phyloP scores from a whole-genome alignment of 495 filamentous ascomycete genomes.

The Chaetomidium leptoderma region DNA sequence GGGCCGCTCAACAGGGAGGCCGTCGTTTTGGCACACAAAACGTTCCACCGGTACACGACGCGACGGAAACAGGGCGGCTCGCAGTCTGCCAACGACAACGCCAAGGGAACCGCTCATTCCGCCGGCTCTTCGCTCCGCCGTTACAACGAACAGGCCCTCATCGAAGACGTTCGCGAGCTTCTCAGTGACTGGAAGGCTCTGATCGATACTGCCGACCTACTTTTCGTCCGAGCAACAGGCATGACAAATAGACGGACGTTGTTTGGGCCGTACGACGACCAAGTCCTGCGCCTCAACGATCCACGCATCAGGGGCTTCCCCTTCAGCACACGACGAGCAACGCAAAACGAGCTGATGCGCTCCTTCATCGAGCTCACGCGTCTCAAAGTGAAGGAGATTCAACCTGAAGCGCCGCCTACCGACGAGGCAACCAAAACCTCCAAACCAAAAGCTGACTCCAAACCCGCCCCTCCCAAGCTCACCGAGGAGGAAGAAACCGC shows the following conservation, averaged over 20 bases:
- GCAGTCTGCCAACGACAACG: slow-evolving; percentile 85
- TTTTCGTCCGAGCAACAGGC: slow-evolving; percentile 88
- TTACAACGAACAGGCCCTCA: slow-evolving; percentile 88
- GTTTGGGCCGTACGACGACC: slow-evolving; percentile 85
- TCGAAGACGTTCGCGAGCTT: slow-evolving; percentile 73
- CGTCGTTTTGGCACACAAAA: slow-evolving; percentile 87
- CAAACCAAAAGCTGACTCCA: slow-evolving; percentile 42
- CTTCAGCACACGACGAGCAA: slow-evolving; percentile 90
- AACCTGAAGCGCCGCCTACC: slow-evolving; percentile 52
- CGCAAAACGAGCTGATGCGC: slow-evolving; percentile 89
- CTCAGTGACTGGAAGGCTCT: slow-evolving; percentile 75
- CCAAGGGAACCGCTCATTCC: slow-evolving; percentile 89
- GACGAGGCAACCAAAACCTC: slow-evolving; percentile 32
- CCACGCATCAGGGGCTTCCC: slow-evolving; percentile 83
- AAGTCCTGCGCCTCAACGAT: slow-evolving; percentile 78
- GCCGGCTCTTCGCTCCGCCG: slow-evolving; percentile 84
- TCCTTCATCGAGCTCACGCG: slow-evolving; percentile 88
- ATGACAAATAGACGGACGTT: slow-evolving; percentile 77
- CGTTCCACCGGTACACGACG: slow-evolving; percentile 95
- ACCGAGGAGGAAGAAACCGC: slow-evolving; percentile 80
- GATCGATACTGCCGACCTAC: slow-evolving; percentile 74
- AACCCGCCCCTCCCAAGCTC: slow-evolving; percentile 50
- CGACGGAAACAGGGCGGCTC: slow-evolving; percentile 92
- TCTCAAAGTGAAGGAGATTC: slow-evolving; percentile 72
- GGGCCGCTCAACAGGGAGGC: slow-evolving; percentile 76